Evolutionary conservation across 108 stramenopile species (phyloP).

Genomic region (Nannochloropsis gaditana): DNA sequence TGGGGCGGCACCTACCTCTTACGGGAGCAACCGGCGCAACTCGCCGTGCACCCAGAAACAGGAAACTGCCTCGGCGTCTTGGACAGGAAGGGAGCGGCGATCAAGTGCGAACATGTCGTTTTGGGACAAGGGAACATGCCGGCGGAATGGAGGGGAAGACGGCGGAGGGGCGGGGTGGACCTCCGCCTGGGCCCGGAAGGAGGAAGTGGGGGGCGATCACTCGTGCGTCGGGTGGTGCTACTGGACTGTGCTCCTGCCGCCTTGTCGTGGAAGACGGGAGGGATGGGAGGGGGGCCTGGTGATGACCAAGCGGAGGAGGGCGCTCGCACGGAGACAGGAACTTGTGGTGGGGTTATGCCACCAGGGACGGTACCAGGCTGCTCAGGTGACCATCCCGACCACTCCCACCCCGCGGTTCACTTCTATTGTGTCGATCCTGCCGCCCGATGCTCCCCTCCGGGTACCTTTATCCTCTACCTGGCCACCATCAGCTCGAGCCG

Average conservation of each 20-base stretch:
- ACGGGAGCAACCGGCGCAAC: slow-evolving; percentile 1
- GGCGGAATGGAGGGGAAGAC: neutral
- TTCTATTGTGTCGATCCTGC: slow-evolving; percentile 12
- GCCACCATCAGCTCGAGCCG: neutral
- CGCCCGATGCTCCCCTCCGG: neutral
- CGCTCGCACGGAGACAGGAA: no score
- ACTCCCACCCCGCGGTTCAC: neutral
- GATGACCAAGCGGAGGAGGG: no score
- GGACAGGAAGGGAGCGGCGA: neutral
- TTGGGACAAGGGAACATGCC: neutral
- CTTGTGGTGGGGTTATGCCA: neutral
- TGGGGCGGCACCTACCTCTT: slow-evolving; percentile 37
- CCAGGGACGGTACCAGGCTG: neutral
- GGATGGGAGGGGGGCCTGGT: neutral
- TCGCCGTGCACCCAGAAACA: neutral
- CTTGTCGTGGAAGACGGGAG: neutral
- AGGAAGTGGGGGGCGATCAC: neutral
- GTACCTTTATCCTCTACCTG: neutral
- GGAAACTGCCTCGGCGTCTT: neutral
- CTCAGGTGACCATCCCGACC: neutral
- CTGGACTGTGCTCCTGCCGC: neutral
- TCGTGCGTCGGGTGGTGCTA: neutral
- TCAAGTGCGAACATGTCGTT: neutral
- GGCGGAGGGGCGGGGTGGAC: neutral
- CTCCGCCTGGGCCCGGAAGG: neutral